A percentile compares a stretch with the other conserved stretches of the same genome.
These are phyloP conservation scores for Ceratobasidium sp. DNA, from an alignment of 1,284 basidiomycete genomes.

Conservation along the genomic window DNA sequence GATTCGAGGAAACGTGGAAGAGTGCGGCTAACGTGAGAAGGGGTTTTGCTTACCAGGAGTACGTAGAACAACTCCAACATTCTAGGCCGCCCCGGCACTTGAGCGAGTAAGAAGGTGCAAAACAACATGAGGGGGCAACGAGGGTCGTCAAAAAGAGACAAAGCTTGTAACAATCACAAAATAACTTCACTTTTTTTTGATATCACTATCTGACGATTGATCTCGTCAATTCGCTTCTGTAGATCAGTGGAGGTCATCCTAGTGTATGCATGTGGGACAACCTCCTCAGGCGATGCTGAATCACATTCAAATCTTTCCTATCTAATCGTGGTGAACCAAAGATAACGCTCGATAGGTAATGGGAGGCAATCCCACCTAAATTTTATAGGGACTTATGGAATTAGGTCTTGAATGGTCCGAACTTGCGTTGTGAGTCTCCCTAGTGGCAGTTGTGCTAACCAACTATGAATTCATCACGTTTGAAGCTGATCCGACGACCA, in stretches of 20 bases:
- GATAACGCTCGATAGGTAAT: no score
- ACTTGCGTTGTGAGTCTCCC: no score
- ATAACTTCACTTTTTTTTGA: not conserved
- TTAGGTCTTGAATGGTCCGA: no score
- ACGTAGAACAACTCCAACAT: not conserved
- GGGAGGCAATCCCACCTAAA: no score
- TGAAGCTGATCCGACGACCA: no score
- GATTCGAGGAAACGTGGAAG: not conserved
- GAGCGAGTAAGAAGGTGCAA: not conserved
- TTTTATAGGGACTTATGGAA: no score
- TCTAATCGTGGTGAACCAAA: not conserved
- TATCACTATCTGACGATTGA: not conserved
- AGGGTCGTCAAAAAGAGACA: not conserved
- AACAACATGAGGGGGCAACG: not conserved
- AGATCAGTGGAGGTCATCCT: not conserved
- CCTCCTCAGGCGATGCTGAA: not conserved
- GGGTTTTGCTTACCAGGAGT: not conserved
- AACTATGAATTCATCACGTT: no score
- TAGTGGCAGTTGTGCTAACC: no score
- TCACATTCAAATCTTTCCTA: not conserved
- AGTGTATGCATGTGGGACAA: no score
- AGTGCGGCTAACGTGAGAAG: not conserved
- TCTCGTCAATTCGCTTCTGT: not conserved
- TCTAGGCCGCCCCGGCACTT: not conserved
- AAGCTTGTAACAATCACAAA: conserved; percentile 5